Conservation (phyloP, 768 basidiomycete species). For the Auricularia heimuer region DNA sequence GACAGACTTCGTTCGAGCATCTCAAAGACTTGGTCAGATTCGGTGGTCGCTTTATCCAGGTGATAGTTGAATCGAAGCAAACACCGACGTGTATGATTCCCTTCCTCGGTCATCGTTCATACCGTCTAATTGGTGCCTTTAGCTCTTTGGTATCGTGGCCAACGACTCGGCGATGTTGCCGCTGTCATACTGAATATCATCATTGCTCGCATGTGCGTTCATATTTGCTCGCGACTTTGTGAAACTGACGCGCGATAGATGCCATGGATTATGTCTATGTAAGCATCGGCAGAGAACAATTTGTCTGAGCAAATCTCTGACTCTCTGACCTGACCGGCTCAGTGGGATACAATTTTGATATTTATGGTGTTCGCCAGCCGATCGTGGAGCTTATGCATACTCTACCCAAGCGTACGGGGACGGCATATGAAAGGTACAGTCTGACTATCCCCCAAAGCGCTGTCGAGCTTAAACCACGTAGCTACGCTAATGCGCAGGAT, state of each 20-base stretch:
- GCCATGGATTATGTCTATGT: background rate
- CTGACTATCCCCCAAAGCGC: too few relatives aligned
- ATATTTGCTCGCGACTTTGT: background rate
- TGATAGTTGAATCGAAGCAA: too few relatives aligned
- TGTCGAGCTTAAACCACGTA: background rate
- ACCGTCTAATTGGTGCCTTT: too few relatives aligned
- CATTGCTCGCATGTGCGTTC: background rate
- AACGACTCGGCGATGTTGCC: background rate
- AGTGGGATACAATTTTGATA: background rate
- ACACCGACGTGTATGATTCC: too few relatives aligned
- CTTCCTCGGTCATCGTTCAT: too few relatives aligned
- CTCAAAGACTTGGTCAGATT: background rate
- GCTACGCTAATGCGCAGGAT: background rate
- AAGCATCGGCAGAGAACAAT: background rate
- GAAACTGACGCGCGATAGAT: background rate
- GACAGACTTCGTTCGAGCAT: background rate
- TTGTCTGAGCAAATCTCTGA: background rate
- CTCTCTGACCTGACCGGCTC: background rate
- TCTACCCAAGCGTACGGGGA: background rate
- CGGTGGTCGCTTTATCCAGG: background rate
- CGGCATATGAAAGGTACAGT: background rate
- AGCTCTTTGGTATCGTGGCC: too few relatives aligned
- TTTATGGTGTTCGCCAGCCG: background rate
- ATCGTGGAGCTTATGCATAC: background rate
- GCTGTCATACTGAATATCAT: background rate